phyloP scores from a whole-genome alignment of 257 asterid species.

The Avicennia marina region DNA sequence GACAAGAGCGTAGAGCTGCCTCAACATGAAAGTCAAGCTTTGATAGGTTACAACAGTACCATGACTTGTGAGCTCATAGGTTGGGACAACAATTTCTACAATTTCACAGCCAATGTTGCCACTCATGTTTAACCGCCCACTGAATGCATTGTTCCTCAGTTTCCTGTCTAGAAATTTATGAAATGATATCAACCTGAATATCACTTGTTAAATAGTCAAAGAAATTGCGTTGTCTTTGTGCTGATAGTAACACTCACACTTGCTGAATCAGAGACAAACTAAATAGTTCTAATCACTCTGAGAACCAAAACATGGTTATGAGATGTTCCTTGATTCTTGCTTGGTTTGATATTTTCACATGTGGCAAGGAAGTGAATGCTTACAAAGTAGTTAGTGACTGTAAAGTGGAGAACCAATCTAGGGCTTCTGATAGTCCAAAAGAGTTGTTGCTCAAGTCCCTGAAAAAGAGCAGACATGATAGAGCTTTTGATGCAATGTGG shows the following conservation, averaged over 20 bases:
- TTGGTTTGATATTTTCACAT: conserved; percentile 20
- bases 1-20: too few relatives aligned
- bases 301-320: conserved; percentile 16
- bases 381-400: conserved; percentile 79
- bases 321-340: conserved; percentile 7
- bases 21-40: background rate
- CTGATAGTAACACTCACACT: conserved; percentile 59
- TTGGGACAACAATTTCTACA: conserved; percentile 11
- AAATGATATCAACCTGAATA: too few relatives aligned
- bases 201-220: too few relatives aligned
- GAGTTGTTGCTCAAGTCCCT: conserved; percentile 95
- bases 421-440: conserved; percentile 57
- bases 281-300: conserved; percentile 83
- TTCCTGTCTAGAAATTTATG: too few relatives aligned
- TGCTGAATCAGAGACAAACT: conserved; percentile 77
- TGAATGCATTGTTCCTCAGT: conserved; percentile 70
- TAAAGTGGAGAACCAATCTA: conserved; percentile 76
- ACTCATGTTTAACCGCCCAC: conserved; percentile 69
- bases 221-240: background rate
- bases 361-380: too few relatives aligned
- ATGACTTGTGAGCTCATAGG: too few relatives aligned
- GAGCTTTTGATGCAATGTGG: background rate
- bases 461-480: conserved; percentile 17
- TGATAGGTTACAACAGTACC: conserved; percentile 7
- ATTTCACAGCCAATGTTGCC: conserved; percentile 30